Base-by-base conservation (phyloP, 140 eudicot genomes). In the Ambrosia hybrid region DNA sequence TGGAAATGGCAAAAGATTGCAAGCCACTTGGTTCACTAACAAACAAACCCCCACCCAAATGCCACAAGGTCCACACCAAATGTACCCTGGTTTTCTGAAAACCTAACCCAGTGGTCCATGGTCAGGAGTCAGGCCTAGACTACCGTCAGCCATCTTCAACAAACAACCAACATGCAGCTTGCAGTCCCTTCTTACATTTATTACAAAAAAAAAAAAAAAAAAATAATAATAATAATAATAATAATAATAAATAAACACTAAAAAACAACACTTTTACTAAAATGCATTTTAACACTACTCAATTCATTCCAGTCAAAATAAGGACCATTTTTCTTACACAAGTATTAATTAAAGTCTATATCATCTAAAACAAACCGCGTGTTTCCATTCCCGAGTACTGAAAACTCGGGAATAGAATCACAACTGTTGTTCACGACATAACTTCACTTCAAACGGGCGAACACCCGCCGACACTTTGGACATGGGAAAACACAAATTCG, bases 361-460 rank as follows among this genome's bases (percentile, higher is more conserved):
- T 48, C 48, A 56, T 33, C 41, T 15, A 15, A 55, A 37, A 38
- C 5, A 56, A 37, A 15, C 52, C n/a, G 16, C 7, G 30, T 4
- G 33, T 56, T 56, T 65, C 15, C 70, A 41, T 43, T 15, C 15
- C 14, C 9, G 55, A 4, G 12, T 9, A 61, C 2, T 15, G 12
- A 21, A 21, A 38, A 16, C 70, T 51, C 64, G 37, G 13, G 49
- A 55, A 68, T 56, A 37, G 11, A 48, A 76, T 76, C 81, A 76
- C 64, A 21, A 38, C 2, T 61, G 33, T 33, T 75, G 77, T 62
- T 83, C 67, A 39, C 70, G 73, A 72, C 98, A 93, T 53, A 75
- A 83, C 73, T 81, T 83, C 53, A 93, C 96, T 17, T 96, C 97
- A 76, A 82, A 76, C 11, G 98, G 95, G 4, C 73, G 73, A 58